Conservation (phyloP, 2,329 filamentous ascomycete species). For the Talaromyces islandicus region DNA sequence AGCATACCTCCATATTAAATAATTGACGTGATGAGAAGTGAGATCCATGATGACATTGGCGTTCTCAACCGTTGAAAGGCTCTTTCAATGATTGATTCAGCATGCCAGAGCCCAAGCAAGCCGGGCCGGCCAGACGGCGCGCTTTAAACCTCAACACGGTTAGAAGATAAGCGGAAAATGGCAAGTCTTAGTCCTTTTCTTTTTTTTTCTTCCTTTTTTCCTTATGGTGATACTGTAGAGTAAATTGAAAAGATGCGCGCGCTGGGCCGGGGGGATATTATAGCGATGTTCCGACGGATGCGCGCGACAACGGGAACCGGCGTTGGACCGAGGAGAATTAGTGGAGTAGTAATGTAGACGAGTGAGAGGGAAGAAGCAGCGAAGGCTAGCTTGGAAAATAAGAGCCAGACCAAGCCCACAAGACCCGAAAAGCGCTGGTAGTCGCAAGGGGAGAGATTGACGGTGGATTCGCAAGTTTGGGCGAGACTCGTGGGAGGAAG, state of each 20-base stretch:
- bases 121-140: conserved; percentile 10
- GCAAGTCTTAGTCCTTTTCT: background rate
- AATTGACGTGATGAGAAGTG: conserved; percentile 58
- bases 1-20: conserved; percentile 61
- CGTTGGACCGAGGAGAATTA: conserved; percentile 4
- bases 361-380: background rate
- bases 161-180: background rate
- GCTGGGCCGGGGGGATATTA: background rate
- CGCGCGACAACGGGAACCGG: conserved; percentile 7
- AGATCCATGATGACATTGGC: conserved; percentile 42
- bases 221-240: background rate
- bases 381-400: background rate
- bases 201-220: background rate
- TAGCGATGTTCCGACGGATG: background rate
- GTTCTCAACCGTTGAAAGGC: conserved; percentile 18
- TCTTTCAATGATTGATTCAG: conserved; percentile 22
- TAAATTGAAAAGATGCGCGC: background rate
- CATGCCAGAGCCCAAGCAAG: conserved; percentile 12
- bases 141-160: conserved; percentile 4
- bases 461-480: background rate
- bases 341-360: conserved; percentile 6
- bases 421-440: background rate
- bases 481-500: background rate
- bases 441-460: background rate
- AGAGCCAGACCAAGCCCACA: too few species aligned